These are phyloP conservation scores for maize (Zea mays) DNA, from an alignment of 176 grass and related monocot genomes.

Conservation along the genomic window Zm-B73-REFERENCE-NAM-5.0 NC_050096.1:25693001-25693500, in stretches of 20 bases:
- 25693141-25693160: conserved; percentile 94
- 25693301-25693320: conserved; percentile 7
- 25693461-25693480: conserved; percentile 59
- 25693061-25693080: conserved; percentile 18
- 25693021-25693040: conserved; percentile 76
- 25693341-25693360: conserved; percentile 31
- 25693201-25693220: conserved; percentile 44
- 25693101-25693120: background rate
- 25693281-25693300: conserved; percentile 51
- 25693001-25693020: conserved; percentile 82
- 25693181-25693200: conserved; percentile 65
- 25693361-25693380: background rate
- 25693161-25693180: conserved; percentile 84
- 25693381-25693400: background rate
- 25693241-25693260: background rate
- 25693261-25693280: conserved; percentile 18
- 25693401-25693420: background rate
- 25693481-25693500: conserved; percentile 43
- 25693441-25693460: conserved; percentile 45
- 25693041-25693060: conserved; percentile 51
- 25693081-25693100: background rate
- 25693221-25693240: conserved; percentile 7
- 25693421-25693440: conserved; percentile 57
- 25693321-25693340: conserved; percentile 62
- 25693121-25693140: conserved; percentile 84